These are phyloP conservation scores for Eucalyptus victrix DNA, from an alignment of 345 rosid genomes.

Conservation along the genomic window DNA sequence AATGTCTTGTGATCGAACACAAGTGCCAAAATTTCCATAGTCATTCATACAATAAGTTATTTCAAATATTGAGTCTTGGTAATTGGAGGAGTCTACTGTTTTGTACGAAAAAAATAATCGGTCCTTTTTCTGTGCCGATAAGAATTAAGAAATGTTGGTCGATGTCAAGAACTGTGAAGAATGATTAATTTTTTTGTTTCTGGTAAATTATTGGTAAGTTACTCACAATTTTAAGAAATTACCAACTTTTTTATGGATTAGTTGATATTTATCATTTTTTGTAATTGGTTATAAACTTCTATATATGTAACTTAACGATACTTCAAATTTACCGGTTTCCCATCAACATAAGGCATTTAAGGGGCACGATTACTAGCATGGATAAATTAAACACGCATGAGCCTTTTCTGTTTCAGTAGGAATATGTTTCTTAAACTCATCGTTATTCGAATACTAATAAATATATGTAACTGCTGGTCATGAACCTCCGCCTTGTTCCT, in stretches of 20 bases:
- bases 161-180: background rate
- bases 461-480: background rate
- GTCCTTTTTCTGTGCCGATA: background rate
- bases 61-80: background rate
- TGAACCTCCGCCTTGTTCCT: background rate
- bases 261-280: too few species aligned
- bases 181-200: background rate
- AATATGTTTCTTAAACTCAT: background rate
- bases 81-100: background rate
- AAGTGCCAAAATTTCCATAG: background rate
- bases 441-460: background rate
- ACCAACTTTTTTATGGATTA: background rate
- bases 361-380: too few species aligned
- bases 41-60: background rate
- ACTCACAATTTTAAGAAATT: background rate
- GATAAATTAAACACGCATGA: too few species aligned
- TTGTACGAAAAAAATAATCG: background rate
- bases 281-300: too few species aligned
- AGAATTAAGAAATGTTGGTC: background rate
- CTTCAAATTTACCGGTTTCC: too few species aligned
- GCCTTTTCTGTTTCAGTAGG: background rate
- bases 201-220: background rate
- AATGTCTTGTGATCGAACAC: background rate
- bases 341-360: background rate
- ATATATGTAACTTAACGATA: background rate